These are phyloP conservation scores for Lipomyces lipofer DNA, from an alignment of 805 yeast genomes.

Conservation along the genomic window DNA sequence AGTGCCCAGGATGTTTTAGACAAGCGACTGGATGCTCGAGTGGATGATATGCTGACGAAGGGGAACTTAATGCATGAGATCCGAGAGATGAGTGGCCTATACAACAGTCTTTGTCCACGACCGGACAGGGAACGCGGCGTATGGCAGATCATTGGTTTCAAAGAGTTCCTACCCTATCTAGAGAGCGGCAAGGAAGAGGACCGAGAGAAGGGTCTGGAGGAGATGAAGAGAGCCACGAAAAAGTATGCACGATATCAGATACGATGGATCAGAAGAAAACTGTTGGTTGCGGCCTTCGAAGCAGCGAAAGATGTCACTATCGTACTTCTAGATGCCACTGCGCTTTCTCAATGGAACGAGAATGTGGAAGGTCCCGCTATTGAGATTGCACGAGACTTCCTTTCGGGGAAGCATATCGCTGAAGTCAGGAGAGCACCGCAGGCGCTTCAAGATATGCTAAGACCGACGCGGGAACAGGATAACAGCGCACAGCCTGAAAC, in stretches of 20 bases:
- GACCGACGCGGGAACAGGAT: slow-evolving; percentile 4
- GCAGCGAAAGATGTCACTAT: slow-evolving; percentile 50
- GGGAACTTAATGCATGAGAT: slow-evolving; percentile 73
- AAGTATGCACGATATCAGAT: slow-evolving; percentile 86
- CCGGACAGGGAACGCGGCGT: slow-evolving; percentile 71
- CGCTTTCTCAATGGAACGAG: slow-evolving; percentile 59
- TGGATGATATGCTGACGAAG: slow-evolving; percentile 72
- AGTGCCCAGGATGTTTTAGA: slow-evolving; percentile 60
- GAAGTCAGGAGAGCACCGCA: slow-evolving; percentile 36
- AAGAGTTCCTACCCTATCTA: slow-evolving; percentile 80
- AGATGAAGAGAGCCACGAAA: slow-evolving; percentile 82
- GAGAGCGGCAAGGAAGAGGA: slow-evolving; percentile 31
- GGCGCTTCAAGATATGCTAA: slow-evolving; percentile 1
- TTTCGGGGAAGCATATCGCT: slow-evolving; percentile 30
- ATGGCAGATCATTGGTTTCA: slow-evolving; percentile 94
- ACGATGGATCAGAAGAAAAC: slow-evolving; percentile 80
- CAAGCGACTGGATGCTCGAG: slow-evolving; percentile 69
- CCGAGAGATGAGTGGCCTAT: slow-evolving; percentile 52
- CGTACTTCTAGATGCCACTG: slow-evolving; percentile 74
- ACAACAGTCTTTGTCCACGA: slow-evolving; percentile 33
- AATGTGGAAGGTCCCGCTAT: slow-evolving; percentile 60
- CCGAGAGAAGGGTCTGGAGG: slow-evolving; percentile 54
- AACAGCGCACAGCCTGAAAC: slow-evolving; percentile 33
- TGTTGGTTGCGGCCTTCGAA: slow-evolving; percentile 52
- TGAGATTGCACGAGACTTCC: slow-evolving; percentile 47